Conservation (phyloP, 2,329 filamentous ascomycete species). For the Fusarium luffae region DNA sequence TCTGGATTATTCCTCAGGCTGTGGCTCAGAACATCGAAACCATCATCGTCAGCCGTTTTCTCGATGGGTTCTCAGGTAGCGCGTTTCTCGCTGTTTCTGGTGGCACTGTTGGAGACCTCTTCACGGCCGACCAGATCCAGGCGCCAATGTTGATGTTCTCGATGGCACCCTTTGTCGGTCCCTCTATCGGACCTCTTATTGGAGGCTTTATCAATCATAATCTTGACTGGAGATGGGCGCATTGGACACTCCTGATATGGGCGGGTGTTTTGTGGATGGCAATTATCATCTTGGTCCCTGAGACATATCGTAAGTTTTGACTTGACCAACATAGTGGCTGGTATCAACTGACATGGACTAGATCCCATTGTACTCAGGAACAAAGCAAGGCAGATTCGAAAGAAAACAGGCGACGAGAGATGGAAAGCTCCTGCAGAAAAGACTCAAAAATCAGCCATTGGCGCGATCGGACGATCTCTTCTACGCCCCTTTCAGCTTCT, state of each 20-base stretch:
- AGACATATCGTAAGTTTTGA: slow-evolving; percentile 76
- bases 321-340: neutral
- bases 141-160: slow-evolving; percentile 87
- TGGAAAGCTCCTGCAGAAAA: slow-evolving; percentile 84
- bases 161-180: slow-evolving; percentile 71
- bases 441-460: slow-evolving; percentile 71
- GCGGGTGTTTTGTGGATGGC: slow-evolving; percentile 69
- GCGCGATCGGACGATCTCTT: slow-evolving; percentile 68
- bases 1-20: slow-evolving; percentile 85
- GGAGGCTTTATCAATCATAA: slow-evolving; percentile 87
- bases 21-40: slow-evolving; percentile 85
- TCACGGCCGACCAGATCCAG: slow-evolving; percentile 74
- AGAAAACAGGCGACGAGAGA: slow-evolving; percentile 79
- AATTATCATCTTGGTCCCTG: slow-evolving; percentile 80
- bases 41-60: slow-evolving; percentile 80
- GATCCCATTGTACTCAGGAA: slow-evolving; percentile 75
- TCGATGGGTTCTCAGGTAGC: slow-evolving; percentile 77
- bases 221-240: slow-evolving; percentile 81
- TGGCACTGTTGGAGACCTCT: slow-evolving; percentile 86
- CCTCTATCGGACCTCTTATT: slow-evolving; percentile 68
- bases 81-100: slow-evolving; percentile 80
- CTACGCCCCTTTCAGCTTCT: slow-evolving; percentile 83
- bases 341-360: slow-evolving; percentile 39
- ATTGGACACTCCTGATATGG: slow-evolving; percentile 89
- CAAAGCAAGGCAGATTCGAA: slow-evolving; percentile 76